Evolutionary conservation across 805 yeast species (phyloP), one percentile per base, ranked within the genome.

Genomic region (Metschnikowia gelsemii): DNA sequence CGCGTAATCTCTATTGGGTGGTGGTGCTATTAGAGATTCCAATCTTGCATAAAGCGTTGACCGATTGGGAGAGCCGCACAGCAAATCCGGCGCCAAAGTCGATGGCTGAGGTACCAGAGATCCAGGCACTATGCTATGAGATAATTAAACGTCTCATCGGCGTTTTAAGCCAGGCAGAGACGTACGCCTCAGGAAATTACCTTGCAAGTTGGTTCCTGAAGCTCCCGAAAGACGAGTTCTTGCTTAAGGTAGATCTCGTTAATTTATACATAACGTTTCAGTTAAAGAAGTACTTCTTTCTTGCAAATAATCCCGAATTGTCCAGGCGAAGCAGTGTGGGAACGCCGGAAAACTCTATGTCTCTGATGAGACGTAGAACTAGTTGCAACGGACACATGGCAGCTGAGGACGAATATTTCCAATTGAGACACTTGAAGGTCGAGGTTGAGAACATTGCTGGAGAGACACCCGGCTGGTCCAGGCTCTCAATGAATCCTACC

Each of bases 241-340:
- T 59, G 8, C 54, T 59, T 2, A 80, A 82, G 50, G 75, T 88
- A 0, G 87, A 87, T 28, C 64, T 84, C 23, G 53, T 87, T 35
- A 90, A 89, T 54, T 68, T 87, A 17, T 88, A 84, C 61, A 74
- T 89, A 26, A 84, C 95, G 0, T 87, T 85, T 55, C 87, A 87
- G 32, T 66, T 90, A 40, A 75, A 80, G 29, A 70, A 79, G 44
- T 68, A 78, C 40, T 67, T 73, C 48, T 73, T 69, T 56, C 49
- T 56, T 43, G 62, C 67, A 38, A 57, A 65, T 45, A 63, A 52
- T 24, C 55, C 55, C 11, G 47, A 42, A 12, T 22, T 47, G 9
- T 39, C 46, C 14, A 35, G 55, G 8, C 24, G 48, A 6, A 35
- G 46, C 12, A 45, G 49, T 20, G 21, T 29, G 28, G 37, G 39